Base-by-base conservation (phyloP, 108 stramenopile species). In the Skeletonema costatum region DNA sequence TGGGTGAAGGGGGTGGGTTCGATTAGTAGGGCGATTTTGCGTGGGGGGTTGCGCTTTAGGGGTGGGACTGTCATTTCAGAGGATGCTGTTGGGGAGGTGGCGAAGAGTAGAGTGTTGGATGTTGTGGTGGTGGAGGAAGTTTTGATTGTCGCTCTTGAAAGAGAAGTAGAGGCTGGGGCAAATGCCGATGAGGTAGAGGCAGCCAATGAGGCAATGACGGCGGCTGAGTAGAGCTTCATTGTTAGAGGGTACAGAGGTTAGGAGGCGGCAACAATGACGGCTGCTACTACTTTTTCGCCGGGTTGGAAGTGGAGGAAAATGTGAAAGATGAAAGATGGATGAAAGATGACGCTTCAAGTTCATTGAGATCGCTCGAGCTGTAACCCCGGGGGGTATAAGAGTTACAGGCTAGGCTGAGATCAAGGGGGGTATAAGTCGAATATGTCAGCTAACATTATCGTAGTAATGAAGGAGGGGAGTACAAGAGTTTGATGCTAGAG, bases 1-100 rank as follows among this genome's bases (percentile, higher is more conserved):
- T 99, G 96, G 2, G 93, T 97, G 82, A 99, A 99, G 19, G 98
- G 98, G 5, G 93, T 96, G 5, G 95, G 95, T 71, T 96, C 95
- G 59, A 96, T 85, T 76, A 96, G 88, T 59, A 96, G 86, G 46
- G 80, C 83, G 29, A 96, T 70, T 63, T 83, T 83, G 41, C 88
- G 88, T 5, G 95, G 95, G 14, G 86, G 86, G 61, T 70, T 83
- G 17, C 78, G 63, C 48, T 73, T 65, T 25, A 96, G 85, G 10
- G 89, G 85, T 25, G 95, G 95, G 25, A 56, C 25, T 0, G 7
- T 29, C 8, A 85, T 73, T 73, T 74, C 73, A 41, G 35, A 19
- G 29, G 69, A 21, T 31, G 64, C 32, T 19, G 74, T 7, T 19
- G 56, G n/a, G 44, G 76, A 33, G 67, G 16, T 25, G 62, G 53